Base-by-base conservation (phyloP, 495 filamentous ascomycete species). In the Parathielavia hyrcaniae region DNA sequence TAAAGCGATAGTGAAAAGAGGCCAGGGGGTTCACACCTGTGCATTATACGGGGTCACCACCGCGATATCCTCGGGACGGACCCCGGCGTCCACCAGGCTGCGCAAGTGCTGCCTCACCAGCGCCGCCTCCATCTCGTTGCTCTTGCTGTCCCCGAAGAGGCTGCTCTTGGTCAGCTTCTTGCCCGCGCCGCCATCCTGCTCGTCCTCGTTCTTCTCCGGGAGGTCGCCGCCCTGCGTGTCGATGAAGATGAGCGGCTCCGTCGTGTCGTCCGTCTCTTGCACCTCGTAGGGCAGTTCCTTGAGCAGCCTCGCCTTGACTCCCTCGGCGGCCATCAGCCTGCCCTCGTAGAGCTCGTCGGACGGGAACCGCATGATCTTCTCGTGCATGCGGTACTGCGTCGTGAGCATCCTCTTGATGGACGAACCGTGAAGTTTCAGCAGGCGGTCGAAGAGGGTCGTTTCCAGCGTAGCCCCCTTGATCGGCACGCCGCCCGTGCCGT, bases 351-450 rank as follows among this genome's bases (percentile, higher is more conserved):
- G 79, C 69, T 90, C 86, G 51, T 85, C 77, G 0, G 92, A 97
- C 0, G 95, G 92, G 69, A 97, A 97, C 39, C 80, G 76, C 93
- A 97, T 97, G 66, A 99, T 97, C 50, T 77, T 79, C 65, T 89
- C 86, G 70, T 99, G 92, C 93, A 99, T 99, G 10, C 93, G 88
- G 71, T 99, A 99, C 74, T 99, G 93, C 2, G 89, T 96, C n/a
- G 89, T 97, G 12, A 97, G 79, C 86, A 97, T 93, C 23, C 87
- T 77, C 75, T 97, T 99, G 71, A 99, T 89, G 0, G 72, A 75
- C 4, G 84, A 71, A 1, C 93, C 95, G 66, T 99, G 89, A 3
- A 97, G 75, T 7, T 77, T 77, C 19, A 99, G 78, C 19, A 99
- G 76, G 23, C 93, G 79, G 67, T 96, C 91, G 68, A 99, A 99